These are phyloP conservation scores for Aphanomyces stellatus DNA, from an alignment of 352 stramenopile species.

Conservation along the genomic window DNA sequence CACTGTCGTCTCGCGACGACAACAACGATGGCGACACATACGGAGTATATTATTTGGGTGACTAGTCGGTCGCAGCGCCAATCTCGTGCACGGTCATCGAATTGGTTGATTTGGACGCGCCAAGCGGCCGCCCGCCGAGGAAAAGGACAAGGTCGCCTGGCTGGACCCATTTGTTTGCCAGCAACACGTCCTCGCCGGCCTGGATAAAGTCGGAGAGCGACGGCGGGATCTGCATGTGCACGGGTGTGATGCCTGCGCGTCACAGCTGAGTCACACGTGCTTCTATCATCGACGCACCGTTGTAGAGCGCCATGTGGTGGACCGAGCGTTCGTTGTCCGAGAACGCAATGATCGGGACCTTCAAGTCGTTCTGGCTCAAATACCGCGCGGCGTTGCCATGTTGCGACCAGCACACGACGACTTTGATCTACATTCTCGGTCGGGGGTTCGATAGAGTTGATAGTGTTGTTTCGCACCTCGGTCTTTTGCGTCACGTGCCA, in stretches of 20 bases:
- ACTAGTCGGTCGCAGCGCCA: too few species aligned
- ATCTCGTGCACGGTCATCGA: slow-evolving; percentile 17
- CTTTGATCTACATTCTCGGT: neutral
- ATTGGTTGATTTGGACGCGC: slow-evolving; percentile 10
- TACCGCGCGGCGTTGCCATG: slow-evolving; percentile 17
- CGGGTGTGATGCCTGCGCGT: neutral
- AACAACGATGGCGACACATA: too few species aligned
- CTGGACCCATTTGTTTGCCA: neutral
- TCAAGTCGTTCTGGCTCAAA: slow-evolving; percentile 16
- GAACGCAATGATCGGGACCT: slow-evolving; percentile 12
- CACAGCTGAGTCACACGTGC: neutral
- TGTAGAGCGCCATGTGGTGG: slow-evolving; percentile 17
- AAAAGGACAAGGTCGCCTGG: slow-evolving; percentile 1
- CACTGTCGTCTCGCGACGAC: too few species aligned
- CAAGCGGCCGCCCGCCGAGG: slow-evolving; percentile 9
- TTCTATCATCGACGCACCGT: neutral
- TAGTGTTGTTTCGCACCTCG: too few species aligned
- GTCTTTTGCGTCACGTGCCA: slow-evolving; percentile 6
- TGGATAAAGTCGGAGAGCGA: neutral
- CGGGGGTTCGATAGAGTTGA: too few species aligned
- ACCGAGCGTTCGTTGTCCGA: slow-evolving; percentile 1
- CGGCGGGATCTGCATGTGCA: neutral
- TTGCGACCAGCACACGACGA: slow-evolving; percentile 18
- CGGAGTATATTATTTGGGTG: too few species aligned
- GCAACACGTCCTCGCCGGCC: neutral